A percentile compares a stretch with the other conserved stretches of the same genome.
Conservation (phyloP, 1,284 basidiomycete species). For the Golubevia sp. region DNA sequence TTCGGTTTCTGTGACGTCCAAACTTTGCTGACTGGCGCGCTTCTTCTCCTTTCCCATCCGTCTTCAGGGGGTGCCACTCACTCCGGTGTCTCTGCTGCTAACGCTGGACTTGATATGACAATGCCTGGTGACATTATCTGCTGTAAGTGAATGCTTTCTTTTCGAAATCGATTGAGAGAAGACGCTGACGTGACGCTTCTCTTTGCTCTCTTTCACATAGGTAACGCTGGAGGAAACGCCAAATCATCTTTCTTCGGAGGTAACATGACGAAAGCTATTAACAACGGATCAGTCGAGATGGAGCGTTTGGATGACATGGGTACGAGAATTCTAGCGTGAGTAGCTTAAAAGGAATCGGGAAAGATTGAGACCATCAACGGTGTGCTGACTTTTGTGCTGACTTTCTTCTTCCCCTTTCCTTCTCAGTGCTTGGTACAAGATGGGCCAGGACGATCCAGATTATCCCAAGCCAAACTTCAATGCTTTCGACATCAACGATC, state of each 20-base stretch:
- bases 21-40: too few species aligned
- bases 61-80: too few species aligned
- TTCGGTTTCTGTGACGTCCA: too few species aligned
- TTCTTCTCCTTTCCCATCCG: too few species aligned
- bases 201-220: too few species aligned
- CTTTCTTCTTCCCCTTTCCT: too few species aligned
- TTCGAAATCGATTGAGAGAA: too few species aligned
- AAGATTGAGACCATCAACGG: too few species aligned
- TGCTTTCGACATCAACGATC: constrained; percentile 64
- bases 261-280: constrained; percentile 39
- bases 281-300: constrained; percentile 32
- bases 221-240: too few species aligned
- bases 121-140: constrained; percentile 25
- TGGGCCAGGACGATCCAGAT: constrained; percentile 69
- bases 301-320: constrained; percentile 66
- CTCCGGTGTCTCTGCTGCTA: not conserved
- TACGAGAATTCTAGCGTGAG: constrained; percentile 70
- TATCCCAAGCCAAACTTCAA: constrained; percentile 66
- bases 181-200: not conserved
- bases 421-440: constrained; percentile 70
- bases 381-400: constrained; percentile 28
- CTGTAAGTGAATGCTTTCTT: too few species aligned
- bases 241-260: constrained; percentile 23
- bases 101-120: too few species aligned
- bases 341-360: too few species aligned